Conservation (phyloP, 805 yeast genomes). For the Komagataella phaffii region DNA sequence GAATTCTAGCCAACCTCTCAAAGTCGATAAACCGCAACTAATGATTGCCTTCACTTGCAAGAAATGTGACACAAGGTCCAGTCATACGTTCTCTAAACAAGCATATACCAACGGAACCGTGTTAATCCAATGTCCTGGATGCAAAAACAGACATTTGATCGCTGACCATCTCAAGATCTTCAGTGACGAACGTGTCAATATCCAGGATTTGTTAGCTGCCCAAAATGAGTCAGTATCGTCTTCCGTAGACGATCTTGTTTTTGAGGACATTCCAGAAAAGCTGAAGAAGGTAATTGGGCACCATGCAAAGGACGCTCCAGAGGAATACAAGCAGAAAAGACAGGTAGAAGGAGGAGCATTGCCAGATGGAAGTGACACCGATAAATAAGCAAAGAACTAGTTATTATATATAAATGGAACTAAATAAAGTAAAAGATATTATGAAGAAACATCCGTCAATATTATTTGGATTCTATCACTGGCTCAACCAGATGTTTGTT, state of each 20-base stretch:
- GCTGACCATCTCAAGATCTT: constrained; percentile 83
- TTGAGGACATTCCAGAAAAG: constrained; percentile 53
- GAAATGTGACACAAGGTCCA: constrained; percentile 68
- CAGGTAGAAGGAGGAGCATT: constrained; percentile 4
- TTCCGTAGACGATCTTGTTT: constrained; percentile 53
- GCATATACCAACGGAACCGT: constrained; percentile 83
- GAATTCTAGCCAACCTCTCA: not conserved
- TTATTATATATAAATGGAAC: not conserved
- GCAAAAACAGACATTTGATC: constrained; percentile 76
- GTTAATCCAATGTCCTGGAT: constrained; percentile 82
- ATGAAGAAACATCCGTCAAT: not conserved
- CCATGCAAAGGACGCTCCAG: constrained; percentile 58
- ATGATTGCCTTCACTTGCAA: constrained; percentile 92
- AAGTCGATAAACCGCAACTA: constrained; percentile 42
- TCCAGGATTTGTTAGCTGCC: constrained; percentile 64
- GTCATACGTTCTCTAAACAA: constrained; percentile 86
- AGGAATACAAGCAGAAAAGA: constrained; percentile 11
- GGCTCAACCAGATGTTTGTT: not conserved
- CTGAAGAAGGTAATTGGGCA: constrained; percentile 40
- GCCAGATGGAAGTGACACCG: constrained; percentile 3
- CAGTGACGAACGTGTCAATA: constrained; percentile 61
- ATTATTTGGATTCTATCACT: not conserved
- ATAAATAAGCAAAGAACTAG: not conserved
- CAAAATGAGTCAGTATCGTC: constrained; percentile 66
- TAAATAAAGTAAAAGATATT: no score